Percentiles rank a stretch among this genome's conserved stretches.
phyloP scores from a whole-genome alignment of 805 yeast species.

The Saccharomyces eubayanus region DNA sequence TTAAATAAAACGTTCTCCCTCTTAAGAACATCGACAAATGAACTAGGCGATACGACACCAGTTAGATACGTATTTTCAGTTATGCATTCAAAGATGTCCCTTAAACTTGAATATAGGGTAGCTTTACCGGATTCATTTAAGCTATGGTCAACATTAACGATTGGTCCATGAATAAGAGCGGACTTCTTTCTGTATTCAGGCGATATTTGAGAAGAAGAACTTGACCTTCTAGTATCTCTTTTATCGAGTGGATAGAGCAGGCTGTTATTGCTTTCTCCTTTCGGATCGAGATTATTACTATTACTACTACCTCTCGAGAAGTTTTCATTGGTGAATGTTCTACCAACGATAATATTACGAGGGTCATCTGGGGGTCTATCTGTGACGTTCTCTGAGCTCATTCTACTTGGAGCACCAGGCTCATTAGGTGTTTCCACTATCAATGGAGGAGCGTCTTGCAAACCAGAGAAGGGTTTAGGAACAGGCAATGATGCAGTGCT shows the following conservation, averaged over 20 bases:
- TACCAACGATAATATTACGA: not conserved
- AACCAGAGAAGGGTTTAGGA: not conserved
- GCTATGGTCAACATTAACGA: slow-evolving; percentile 63
- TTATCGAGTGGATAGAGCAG: not conserved
- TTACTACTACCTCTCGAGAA: not conserved
- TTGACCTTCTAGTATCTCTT: not conserved
- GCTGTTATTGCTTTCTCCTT: not conserved
- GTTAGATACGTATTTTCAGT: slow-evolving; percentile 56
- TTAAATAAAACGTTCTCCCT: slow-evolving; percentile 78
- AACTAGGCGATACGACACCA: slow-evolving; percentile 80
- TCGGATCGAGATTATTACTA: not conserved
- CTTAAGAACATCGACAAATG: slow-evolving; percentile 67
- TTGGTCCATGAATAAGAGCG: slow-evolving; percentile 76
- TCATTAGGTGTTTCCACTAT: not conserved
- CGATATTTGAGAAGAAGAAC: slow-evolving; percentile 13
- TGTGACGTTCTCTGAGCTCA: not conserved
- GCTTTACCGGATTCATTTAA: slow-evolving; percentile 32
- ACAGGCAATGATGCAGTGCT: not conserved
- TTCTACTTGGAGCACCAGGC: not conserved
- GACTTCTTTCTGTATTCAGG: slow-evolving; percentile 69
- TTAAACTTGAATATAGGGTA: slow-evolving; percentile 54
- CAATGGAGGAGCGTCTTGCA: not conserved
- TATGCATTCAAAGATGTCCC: slow-evolving; percentile 79
- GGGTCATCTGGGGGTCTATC: not conserved
- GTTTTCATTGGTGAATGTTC: not conserved